phyloP scores from a whole-genome alignment of 163 green algal species.

The Scenedesmus sp. region DNA sequence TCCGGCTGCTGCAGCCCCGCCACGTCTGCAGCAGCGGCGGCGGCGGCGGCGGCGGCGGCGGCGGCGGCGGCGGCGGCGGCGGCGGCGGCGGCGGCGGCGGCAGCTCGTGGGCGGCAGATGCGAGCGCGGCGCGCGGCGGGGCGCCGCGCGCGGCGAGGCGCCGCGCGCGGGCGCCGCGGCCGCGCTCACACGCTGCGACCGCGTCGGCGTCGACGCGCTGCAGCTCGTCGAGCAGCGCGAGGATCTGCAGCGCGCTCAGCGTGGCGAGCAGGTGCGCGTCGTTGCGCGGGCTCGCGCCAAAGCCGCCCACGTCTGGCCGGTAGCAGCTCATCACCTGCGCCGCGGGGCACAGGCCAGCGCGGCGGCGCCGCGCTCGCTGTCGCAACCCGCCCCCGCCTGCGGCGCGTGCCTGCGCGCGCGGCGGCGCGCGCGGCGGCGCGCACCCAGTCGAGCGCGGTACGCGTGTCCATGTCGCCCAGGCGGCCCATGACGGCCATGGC shows the following conservation, averaged over 20 bases:
- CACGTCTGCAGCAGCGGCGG: slow-evolving; percentile 92
- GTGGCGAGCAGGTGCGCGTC: slow-evolving; percentile 98
- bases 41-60: too few species aligned
- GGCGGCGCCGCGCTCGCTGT: slow-evolving; percentile 53
- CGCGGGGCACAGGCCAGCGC: not conserved
- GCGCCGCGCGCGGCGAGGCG: too few species aligned
- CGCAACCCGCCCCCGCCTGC: slow-evolving; percentile 23
- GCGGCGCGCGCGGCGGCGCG: too few species aligned
- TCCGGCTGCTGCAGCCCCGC: slow-evolving; percentile 85
- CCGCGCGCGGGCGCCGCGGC: not conserved
- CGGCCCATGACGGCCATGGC: slow-evolving; percentile 82
- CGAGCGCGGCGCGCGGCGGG: too few species aligned
- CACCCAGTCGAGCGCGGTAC: slow-evolving; percentile 68
- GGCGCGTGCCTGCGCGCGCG: too few species aligned
- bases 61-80: too few species aligned
- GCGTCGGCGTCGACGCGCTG: slow-evolving; percentile 78
- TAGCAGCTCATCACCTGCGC: slow-evolving; percentile 58
- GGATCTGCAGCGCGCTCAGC: slow-evolving; percentile 94
- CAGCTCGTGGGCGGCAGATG: too few species aligned
- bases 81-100: not conserved
- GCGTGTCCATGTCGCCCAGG: slow-evolving; percentile 74
- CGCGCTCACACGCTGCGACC: slow-evolving; percentile 76
- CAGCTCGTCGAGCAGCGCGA: slow-evolving; percentile 88
- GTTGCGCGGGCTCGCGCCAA: slow-evolving; percentile 88
- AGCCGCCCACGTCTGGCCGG: slow-evolving; percentile 80